Evolutionary conservation across 1,284 basidiomycete genomes (phyloP), one percentile per base, ranked within the genome.

Genomic region (Takashimella koratensis): DNA sequence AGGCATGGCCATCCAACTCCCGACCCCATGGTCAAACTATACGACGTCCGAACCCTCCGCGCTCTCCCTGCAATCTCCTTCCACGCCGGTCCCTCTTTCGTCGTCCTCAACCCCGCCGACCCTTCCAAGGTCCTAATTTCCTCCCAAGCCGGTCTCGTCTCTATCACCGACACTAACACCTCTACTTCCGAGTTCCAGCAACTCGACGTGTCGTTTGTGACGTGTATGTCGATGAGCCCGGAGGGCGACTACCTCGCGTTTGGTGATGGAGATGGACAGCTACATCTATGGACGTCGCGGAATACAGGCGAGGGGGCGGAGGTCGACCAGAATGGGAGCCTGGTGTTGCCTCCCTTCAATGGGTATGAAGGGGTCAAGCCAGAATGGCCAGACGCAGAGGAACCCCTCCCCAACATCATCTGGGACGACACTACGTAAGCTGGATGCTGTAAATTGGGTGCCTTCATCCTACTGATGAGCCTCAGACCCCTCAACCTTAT

Each of bases 21-120:
- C 0, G 95, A 98, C 71, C 89, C 92, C 2, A 79, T 96, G 23
- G 88, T 98, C 62, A 95, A 96, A 74, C 82, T 97, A 10, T 96
- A 90, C 69, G 95, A 98, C 71, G 71, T 92, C 23, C 85, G 95
- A 25, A 87, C 82, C 41, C 83, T 97, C 78, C 84, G 86, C 30
- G 2, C 81, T 87, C 24, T 84, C 85, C 67, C 71, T 0, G 90
- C 93, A 0, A 82, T 98, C 30, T 85, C 90, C 1, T 98, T 98
- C 70, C 84, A 90, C 2, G 83, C 86, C 26, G 89, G 90, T 1
- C 93, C 95, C 0, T 84, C 90, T 0, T 91, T 94, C 67, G 86
- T 96, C 58, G 85, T 88, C 52, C 76, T 88, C 36, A 81, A 97
- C 43, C 92, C 95, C 1, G 87, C 84, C 56, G 83, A 88, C 26